Evolutionary conservation across 192 early-diverging fungal genomes (phyloP), one percentile per base, ranked within the genome.

Genomic region (Backusella macrospora): DNA sequence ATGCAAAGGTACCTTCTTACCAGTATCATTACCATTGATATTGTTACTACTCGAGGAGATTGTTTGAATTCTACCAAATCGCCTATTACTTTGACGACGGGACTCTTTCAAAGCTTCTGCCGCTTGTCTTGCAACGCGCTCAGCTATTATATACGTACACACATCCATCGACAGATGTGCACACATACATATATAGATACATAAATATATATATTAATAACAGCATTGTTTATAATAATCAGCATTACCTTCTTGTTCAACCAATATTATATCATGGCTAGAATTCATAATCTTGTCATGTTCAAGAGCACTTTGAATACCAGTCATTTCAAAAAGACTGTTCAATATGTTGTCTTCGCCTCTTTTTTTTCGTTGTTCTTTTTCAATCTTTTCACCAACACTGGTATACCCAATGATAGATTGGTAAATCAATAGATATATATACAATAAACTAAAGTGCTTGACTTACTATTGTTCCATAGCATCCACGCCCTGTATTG

Each of bases 231-330:
- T 26, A 13, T 5, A 13, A 4, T 12, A 34, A 0, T 37, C 46
- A 26, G 13, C 42, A 49, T 10, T 76, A 86, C 85, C 85, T 79
- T 98, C 95, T 29, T 85, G 85, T 55, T 95, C 91, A 37, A 96
- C 86, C 18, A 90, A 85, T 10, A 88, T 65, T 9, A 73, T 74
- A 47, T 95, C 92, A 15, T 89, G 85, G 12, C 81, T 88, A 9
- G 86, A 82, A 70, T 92, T 88, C 78, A 98, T 85, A 65, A 99
- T 96, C 14, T 88, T 89, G 71, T 99, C 98, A 75, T 99, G 98
- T 48, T 95, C 84, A 21, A 99, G 77, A 0, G 95, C 96, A 59
- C 93, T 93, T 68, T 96, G 95, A 8, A 98, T 89, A 0, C 94
- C 94, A 4, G 91, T 88, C 76, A 88, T 91, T 75, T 92, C 84